Percentiles rank a stretch among this genome's conserved stretches.
Conservation (phyloP, 768 basidiomycete species). For the Rhodotorula paludigena region DNA sequence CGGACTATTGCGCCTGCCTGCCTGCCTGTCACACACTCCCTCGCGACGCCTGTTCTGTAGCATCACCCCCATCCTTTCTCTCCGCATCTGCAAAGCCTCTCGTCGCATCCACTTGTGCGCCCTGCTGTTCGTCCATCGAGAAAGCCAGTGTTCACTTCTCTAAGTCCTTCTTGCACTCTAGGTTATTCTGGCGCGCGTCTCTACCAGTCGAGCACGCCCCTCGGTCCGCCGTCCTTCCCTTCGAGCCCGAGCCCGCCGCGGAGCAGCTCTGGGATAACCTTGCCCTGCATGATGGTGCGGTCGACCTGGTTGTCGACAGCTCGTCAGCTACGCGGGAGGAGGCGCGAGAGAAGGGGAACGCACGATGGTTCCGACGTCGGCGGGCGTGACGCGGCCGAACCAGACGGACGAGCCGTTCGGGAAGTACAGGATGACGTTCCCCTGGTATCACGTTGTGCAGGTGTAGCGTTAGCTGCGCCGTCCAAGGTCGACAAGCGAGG, state of each 20-base stretch:
- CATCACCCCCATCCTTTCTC: too few relatives aligned
- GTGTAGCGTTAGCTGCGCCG: too few relatives aligned
- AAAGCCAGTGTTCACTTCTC: too few relatives aligned
- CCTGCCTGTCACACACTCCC: too few relatives aligned
- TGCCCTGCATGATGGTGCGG: slow-evolving; percentile 78
- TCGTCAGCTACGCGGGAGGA: background rate
- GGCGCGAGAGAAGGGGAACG: slow-evolving; percentile 43
- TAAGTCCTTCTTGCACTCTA: background rate
- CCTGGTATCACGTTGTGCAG: too few relatives aligned
- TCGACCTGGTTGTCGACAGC: slow-evolving; percentile 49
- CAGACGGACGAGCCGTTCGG: slow-evolving; percentile 62
- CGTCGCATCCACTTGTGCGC: too few relatives aligned
- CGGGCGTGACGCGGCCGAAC: slow-evolving; percentile 89
- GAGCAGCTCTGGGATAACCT: slow-evolving; percentile 75
- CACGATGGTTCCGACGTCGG: slow-evolving; percentile 75
- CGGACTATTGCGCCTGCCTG: too few relatives aligned
- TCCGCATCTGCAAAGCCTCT: too few relatives aligned
- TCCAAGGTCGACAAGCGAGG: too few relatives aligned
- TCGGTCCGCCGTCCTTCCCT: slow-evolving; percentile 33
- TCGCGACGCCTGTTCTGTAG: too few relatives aligned
- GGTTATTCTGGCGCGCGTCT: background rate
- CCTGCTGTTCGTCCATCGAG: background rate
- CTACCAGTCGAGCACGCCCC: slow-evolving; percentile 45
- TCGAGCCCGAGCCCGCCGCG: slow-evolving; percentile 76
- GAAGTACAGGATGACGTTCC: slow-evolving; percentile 37